Evolutionary conservation across 2,329 filamentous ascomycete species (phyloP).

Genomic region (Sporothrix brasiliensis): DNA sequence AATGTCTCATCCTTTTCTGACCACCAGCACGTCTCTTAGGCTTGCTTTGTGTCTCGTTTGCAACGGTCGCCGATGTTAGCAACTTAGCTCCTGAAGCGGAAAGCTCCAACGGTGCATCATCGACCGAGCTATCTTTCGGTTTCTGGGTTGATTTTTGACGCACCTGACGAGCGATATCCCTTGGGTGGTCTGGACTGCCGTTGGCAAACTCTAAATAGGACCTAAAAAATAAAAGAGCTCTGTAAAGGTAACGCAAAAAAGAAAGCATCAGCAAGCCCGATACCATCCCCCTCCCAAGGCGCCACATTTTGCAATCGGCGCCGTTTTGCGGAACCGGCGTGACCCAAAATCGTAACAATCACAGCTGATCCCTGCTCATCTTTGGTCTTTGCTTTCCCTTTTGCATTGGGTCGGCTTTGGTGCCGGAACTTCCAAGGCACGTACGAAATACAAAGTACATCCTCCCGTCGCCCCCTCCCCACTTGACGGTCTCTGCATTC

Average conservation of each 20-base stretch:
- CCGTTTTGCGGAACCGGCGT: conserved; percentile 10
- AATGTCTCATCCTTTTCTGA: conserved; percentile 6
- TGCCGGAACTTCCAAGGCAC: neutral
- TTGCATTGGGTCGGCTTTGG: too few species aligned
- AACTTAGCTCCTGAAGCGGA: conserved; percentile 4
- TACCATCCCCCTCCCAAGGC: neutral
- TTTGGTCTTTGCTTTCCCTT: neutral
- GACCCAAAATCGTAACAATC: conserved; percentile 8
- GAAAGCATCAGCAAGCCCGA: neutral
- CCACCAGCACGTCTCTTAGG: neutral
- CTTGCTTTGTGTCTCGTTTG: neutral
- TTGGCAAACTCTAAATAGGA: neutral
- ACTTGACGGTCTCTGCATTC: neutral
- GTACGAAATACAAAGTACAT: neutral
- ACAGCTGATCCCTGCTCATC: neutral
- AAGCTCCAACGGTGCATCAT: conserved; percentile 11
- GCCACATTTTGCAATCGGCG: neutral
- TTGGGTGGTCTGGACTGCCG: neutral
- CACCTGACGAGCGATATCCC: conserved; percentile 4
- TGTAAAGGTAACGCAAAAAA: neutral
- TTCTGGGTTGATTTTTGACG: neutral
- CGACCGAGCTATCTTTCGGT: neutral
- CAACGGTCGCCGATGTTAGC: neutral
- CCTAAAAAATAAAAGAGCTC: neutral
- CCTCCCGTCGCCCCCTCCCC: neutral